Base-by-base conservation (phyloP, 768 basidiomycete species). In the Peribolospora baueri region DNA sequence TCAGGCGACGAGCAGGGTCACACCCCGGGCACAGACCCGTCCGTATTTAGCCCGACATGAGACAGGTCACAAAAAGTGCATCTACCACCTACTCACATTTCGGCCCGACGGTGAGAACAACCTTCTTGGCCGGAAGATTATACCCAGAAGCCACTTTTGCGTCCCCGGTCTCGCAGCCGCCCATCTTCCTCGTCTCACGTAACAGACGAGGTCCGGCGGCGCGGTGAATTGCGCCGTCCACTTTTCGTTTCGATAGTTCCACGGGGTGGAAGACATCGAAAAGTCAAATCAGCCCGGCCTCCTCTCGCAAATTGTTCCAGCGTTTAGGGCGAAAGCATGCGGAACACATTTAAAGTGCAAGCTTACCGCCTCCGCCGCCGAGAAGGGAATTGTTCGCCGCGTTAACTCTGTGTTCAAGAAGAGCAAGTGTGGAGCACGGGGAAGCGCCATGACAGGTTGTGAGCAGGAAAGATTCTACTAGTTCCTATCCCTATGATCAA, bases 101-200 rank as follows among this genome's bases (percentile, higher is more conserved):
- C 0, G 84, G 84, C 8, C 84, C 84, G 11, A 86, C 84, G 3
- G 84, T 73, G 61, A 86, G 84, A 46, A 87, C 82, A 56, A 87
- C 71, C 63, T 80, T 72, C 43, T 74, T 73, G 43, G 43, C 84
- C 82, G 59, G 43, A 13, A 45, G 43, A 52, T 76, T 66, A 61
- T 85, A 81, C 5, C 81, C 84, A 59, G 70, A 72, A 7, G 84
- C 86, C 48, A 86, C 80, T 66, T 85, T 86, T 7, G 82, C 75
- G 47, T 79, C 71, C 42, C 84, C 84, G 11, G 79, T 78, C 40
- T 71, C 68, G 62, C 80, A 82, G 5, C 82, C 82, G 54, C 76
- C 72, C 58, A 85, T 64, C 13, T 68, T 72, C 46, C 72, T 72
- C 63, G 82, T 82, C 75, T 55, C 61, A 81, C 74, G 71, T 0